Conservation (phyloP, 805 yeast genomes). For the Saccharomycopsis malanga region DNA sequence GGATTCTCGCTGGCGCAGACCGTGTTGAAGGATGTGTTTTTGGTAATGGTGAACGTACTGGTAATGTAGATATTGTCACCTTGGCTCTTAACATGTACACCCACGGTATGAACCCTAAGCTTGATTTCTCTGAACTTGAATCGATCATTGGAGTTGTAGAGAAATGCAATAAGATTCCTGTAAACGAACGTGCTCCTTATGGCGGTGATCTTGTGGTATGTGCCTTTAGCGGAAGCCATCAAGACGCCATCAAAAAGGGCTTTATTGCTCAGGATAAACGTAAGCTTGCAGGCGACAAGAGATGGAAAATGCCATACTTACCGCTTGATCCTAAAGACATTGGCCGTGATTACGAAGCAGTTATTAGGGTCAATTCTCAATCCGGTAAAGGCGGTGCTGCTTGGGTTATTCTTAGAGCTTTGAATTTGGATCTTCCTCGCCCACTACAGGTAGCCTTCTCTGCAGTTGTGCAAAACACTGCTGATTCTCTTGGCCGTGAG, state of each 20-base stretch:
- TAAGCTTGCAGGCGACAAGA: conserved; percentile 39
- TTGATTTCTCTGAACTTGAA: conserved; percentile 65
- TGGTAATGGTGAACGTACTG: conserved; percentile 82
- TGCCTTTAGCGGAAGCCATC: conserved; percentile 72
- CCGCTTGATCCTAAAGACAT: conserved; percentile 78
- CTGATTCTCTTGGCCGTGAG: conserved; percentile 64
- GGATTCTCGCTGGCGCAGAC: conserved; percentile 76
- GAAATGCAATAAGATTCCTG: conserved; percentile 70
- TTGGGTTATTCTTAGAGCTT: conserved; percentile 64
- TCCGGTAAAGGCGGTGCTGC: conserved; percentile 90
- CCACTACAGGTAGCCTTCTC: conserved; percentile 63
- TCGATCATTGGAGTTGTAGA: conserved; percentile 62
- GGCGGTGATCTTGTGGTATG: conserved; percentile 74
- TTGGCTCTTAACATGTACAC: conserved; percentile 74
- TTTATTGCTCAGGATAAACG: conserved; percentile 48
- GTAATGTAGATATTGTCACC: conserved; percentile 72
- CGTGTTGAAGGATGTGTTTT: conserved; percentile 79
- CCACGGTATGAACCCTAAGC: conserved; percentile 63
- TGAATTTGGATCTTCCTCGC: conserved; percentile 72
- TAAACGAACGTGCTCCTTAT: conserved; percentile 71
- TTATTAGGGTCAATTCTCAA: conserved; percentile 76
- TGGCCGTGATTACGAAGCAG: conserved; percentile 76
- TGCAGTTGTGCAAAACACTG: conserved; percentile 51
- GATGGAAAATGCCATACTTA: conserved; percentile 69
- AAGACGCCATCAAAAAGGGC: conserved; percentile 66